Evolutionary conservation across 2,329 filamentous ascomycete species (phyloP), one percentile per base, ranked within the genome.

Genomic region (Huntiella decipiens): DNA sequence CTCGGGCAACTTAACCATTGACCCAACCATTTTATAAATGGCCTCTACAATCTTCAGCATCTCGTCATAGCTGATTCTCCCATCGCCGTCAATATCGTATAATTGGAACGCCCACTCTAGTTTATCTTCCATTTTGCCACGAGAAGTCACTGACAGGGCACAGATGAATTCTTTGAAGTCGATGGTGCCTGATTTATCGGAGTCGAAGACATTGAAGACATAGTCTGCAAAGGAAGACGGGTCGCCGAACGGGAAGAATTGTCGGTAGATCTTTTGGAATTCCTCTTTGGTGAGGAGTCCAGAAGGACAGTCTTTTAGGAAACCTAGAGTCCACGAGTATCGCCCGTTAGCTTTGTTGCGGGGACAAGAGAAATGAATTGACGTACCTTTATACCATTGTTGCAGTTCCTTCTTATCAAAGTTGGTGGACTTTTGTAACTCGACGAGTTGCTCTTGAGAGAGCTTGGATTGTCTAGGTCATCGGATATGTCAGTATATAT

Each of bases 111-210:
- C 91, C 91, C 91, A 98, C 62, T 96, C 88, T 48, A 98, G 73
- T 66, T 98, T 98, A 66, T 98, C 91, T 66, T 98, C 91, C 85
- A 96, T 94, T 70, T 92, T 92, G 58, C 91, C 91, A 55, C 91
- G 77, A 64, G 85, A 93, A 43, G 91, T 98, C 58, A 98, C 88
- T 63, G 85, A 94, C 52, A 98, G 68, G 22, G 91, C 91, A 66
- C 88, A 95, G 64, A 98, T 98, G 66, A 98, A 98, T 65, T 98
- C 91, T 63, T 96, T 96, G 66, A 98, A 98, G 66, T 98, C 91
- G 60, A 98, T 98, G 55, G 83, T 88, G 54, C 91, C 91, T 38
- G 85, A 94, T 59, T 93, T 92, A 65, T 98, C 91, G 59, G 84
- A 82, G 63, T 98, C 91, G 62, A 98, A 98, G 35, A 98, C 91